Evolutionary conservation across 768 basidiomycete species (phyloP), one percentile per base, ranked within the genome.

Genomic region (Paxillus involutus): DNA sequence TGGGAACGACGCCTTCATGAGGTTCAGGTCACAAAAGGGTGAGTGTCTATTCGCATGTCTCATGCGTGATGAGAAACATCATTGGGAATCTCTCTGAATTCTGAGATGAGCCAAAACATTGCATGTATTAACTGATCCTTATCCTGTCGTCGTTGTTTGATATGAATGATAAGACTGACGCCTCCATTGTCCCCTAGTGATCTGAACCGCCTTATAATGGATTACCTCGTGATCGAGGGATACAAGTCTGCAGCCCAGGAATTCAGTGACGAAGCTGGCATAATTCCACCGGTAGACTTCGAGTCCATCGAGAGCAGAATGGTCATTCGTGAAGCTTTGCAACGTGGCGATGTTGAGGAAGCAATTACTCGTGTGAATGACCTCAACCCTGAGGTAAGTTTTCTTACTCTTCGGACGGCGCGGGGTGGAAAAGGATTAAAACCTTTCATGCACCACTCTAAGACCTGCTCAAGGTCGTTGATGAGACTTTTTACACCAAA

Each of bases 31-130:
- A 80, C 89, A 30, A 96, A 96, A 79, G 75, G 85, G 95, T 98
- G 82, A 87, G 94, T 88, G 45, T 47, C 24, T 14, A 21, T 49
- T 51, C 45, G 36, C 48, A 21, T 49, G 13, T 40, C 58, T 62
- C 54, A 52, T 49, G 47, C 50, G 75, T 69, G 87, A 89, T 89
- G 87, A 89, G 71, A 76, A 74, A 80, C 71, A 76, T 67, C 71
- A 87, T 79, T 98, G 95, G 96, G 96, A 99, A 98, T 98, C 96
- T 98, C 96, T 94, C 96, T 88, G 94, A 92, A 72, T 71, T 68
- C 49, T 59, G 76, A 85, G 88, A 87, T 77, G 86, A 89, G 79
- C 62, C 65, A 74, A 81, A 79, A 79, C 69, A 77, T 83, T 86
- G 85, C 85, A 91, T 91, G 84, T 86, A 88, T 89, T 90, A 89